These are phyloP conservation scores for Colletotrichum sp. DNA, from an alignment of 2,329 filamentous ascomycete species.

Conservation along the genomic window DNA sequence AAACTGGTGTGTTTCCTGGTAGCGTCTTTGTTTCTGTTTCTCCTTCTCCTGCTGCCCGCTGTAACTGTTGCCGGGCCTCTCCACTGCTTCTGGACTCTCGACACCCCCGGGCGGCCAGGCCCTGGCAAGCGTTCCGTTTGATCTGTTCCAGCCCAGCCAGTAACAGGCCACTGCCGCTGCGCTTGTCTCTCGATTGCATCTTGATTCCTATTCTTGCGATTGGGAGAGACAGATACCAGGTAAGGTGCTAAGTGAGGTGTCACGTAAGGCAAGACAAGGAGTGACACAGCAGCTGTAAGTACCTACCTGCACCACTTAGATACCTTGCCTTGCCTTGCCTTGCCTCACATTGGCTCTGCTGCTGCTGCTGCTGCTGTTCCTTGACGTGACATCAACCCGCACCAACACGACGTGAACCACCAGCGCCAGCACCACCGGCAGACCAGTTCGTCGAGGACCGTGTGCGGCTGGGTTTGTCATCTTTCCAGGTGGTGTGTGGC, in stretches of 20 bases:
- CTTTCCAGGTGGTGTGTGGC: constrained; percentile 2
- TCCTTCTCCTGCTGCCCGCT: neutral
- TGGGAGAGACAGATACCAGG: neutral
- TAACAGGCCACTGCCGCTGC: neutral
- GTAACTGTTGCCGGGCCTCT: neutral
- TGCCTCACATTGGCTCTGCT: neutral
- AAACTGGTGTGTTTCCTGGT: neutral
- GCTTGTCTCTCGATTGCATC: neutral
- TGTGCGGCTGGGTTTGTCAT: neutral
- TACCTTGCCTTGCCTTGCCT: neutral
- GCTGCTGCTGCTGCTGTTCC: neutral
- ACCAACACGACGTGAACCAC: neutral
- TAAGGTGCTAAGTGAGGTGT: neutral
- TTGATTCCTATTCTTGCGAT: neutral
- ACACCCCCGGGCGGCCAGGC: neutral
- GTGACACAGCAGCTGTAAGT: neutral
- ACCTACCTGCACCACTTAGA: neutral
- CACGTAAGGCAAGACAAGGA: neutral
- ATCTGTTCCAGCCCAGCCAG: neutral
- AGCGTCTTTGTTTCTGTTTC: constrained; percentile 16
- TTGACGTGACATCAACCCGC: neutral
- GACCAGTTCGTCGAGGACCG: neutral
- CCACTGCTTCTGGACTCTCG: neutral
- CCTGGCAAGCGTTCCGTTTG: neutral
- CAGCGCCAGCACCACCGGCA: neutral